phyloP scores from a whole-genome alignment of 345 rosid genomes.

The Salix udensis region DNA sequence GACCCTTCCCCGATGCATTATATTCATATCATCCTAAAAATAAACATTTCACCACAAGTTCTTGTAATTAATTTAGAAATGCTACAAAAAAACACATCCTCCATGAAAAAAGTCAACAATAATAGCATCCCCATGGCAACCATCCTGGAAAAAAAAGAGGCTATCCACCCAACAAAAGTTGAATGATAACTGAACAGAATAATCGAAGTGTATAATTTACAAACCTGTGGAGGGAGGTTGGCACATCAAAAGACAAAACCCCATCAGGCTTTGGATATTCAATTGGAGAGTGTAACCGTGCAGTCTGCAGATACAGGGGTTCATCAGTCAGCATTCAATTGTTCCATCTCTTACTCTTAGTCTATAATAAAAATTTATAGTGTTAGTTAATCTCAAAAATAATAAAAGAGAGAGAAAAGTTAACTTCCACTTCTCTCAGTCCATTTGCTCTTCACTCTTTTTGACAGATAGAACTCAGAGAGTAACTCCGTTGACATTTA shows the following conservation, averaged over 20 bases:
- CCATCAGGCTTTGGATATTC: slow-evolving; percentile 90
- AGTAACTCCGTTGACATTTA: background rate
- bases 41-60: background rate
- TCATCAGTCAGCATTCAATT: slow-evolving; percentile 10
- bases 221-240: slow-evolving; percentile 91
- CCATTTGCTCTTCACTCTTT: no score
- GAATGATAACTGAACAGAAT: background rate
- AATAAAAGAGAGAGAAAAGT: background rate
- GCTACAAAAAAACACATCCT: background rate
- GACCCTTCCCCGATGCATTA: background rate
- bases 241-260: slow-evolving; percentile 74
- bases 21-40: background rate
- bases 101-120: background rate
- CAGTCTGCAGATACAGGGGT: slow-evolving; percentile 45
- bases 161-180: background rate
- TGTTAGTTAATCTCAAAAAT: background rate
- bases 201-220: background rate
- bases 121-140: background rate
- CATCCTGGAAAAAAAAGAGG: background rate
- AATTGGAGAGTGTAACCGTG: slow-evolving; percentile 54
- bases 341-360: background rate
- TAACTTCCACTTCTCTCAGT: background rate
- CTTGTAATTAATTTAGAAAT: background rate
- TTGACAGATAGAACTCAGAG: background rate
- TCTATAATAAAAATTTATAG: background rate